Conservation (phyloP, 352 stramenopile genomes). For the Peronospora destructor region DNA sequence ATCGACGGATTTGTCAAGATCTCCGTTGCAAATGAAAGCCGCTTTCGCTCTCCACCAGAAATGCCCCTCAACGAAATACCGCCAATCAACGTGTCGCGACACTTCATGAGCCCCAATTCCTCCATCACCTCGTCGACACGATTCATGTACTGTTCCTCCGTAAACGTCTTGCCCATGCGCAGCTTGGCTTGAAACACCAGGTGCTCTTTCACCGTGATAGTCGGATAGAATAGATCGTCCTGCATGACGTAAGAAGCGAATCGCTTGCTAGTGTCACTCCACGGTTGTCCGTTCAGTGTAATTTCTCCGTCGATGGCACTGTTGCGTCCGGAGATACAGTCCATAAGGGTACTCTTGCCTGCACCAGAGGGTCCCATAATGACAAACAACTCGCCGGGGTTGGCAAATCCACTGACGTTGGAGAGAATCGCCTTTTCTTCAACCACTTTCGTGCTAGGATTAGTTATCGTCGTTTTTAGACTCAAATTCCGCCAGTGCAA, state of each 20-base stretch:
- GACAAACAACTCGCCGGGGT: slow-evolving; percentile 47
- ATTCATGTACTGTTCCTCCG: slow-evolving; percentile 22
- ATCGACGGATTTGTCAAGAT: slow-evolving; percentile 77
- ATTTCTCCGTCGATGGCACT: slow-evolving; percentile 49
- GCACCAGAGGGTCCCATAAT: slow-evolving; percentile 67
- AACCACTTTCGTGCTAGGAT: slow-evolving; percentile 33
- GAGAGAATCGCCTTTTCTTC: slow-evolving; percentile 53
- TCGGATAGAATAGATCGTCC: slow-evolving; percentile 85
- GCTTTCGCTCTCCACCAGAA: slow-evolving; percentile 75
- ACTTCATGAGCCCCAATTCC: slow-evolving; percentile 53
- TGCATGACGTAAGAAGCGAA: slow-evolving; percentile 76
- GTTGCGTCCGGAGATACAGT: slow-evolving; percentile 90
- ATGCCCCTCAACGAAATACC: slow-evolving; percentile 39
- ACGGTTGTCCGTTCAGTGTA: slow-evolving; percentile 55
- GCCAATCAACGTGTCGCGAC: slow-evolving; percentile 53
- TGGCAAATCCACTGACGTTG: slow-evolving; percentile 37
- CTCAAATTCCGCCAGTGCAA: slow-evolving; percentile 41
- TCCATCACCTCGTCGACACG: slow-evolving; percentile 49
- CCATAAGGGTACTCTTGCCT: slow-evolving; percentile 90
- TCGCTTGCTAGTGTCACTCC: slow-evolving; percentile 27
- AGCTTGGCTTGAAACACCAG: slow-evolving; percentile 80
- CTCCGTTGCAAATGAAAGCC: slow-evolving; percentile 75
- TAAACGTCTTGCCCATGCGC: slow-evolving; percentile 43
- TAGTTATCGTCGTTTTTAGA: slow-evolving; percentile 30
- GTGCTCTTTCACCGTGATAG: slow-evolving; percentile 87